phyloP scores from a whole-genome alignment of 257 asterid genomes.

The Gentiana straminea region DNA sequence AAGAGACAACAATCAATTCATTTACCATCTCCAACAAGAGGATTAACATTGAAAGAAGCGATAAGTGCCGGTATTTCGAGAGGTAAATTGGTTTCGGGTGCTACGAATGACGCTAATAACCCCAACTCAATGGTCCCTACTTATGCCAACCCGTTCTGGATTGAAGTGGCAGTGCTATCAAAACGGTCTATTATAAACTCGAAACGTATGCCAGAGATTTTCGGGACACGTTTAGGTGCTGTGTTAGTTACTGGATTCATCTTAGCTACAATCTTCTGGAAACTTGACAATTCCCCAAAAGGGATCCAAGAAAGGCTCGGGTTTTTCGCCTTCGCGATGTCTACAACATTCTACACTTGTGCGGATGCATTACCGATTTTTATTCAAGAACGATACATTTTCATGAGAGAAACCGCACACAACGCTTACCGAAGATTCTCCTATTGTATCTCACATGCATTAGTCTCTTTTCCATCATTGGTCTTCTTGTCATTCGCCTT shows the following conservation, averaged over 20 bases:
- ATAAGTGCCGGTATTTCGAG: slow-evolving; percentile 29
- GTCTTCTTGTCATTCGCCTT: slow-evolving; percentile 18
- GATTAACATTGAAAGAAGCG: slow-evolving; percentile 22
- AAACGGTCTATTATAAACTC: slow-evolving; percentile 29
- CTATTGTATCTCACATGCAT: slow-evolving; percentile 25
- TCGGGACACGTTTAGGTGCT: slow-evolving; percentile 27
- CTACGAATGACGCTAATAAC: slow-evolving; percentile 10
- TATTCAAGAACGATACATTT: slow-evolving; percentile 30
- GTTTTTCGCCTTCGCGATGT: slow-evolving; percentile 30
- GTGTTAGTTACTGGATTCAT: slow-evolving; percentile 30
- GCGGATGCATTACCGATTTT: slow-evolving; percentile 32
- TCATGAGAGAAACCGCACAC: slow-evolving; percentile 38
- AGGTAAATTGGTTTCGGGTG: slow-evolving; percentile 34
- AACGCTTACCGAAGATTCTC: slow-evolving; percentile 32
- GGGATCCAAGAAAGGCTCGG: slow-evolving; percentile 30
- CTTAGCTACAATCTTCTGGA: slow-evolving; percentile 31
- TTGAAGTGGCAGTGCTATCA: slow-evolving; percentile 23
- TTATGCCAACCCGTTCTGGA: slow-evolving; percentile 35
- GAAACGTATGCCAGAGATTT: slow-evolving; percentile 28
- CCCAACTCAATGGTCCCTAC: slow-evolving; percentile 19
- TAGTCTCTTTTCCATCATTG: slow-evolving; percentile 26
- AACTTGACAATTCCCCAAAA: slow-evolving; percentile 30
- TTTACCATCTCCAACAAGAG: not conserved
- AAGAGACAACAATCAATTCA: slow-evolving; percentile 1
- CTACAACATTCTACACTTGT: slow-evolving; percentile 31